A percentile compares a stretch with the other conserved stretches of the same genome.
These are phyloP conservation scores for Sugiyamaella chiloensis DNA, from an alignment of 805 yeast genomes.

Conservation along the genomic window DNA sequence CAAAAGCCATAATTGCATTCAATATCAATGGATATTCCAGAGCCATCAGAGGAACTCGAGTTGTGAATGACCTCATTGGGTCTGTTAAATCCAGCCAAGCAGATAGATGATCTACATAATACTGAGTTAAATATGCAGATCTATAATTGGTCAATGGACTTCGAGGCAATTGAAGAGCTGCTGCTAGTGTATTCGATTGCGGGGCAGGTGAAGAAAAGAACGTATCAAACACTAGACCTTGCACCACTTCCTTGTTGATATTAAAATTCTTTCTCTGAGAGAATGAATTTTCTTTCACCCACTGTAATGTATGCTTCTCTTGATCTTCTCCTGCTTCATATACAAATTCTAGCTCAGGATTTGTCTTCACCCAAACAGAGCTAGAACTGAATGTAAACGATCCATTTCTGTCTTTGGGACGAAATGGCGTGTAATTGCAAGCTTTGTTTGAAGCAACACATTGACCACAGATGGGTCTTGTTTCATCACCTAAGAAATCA, in stretches of 20 bases:
- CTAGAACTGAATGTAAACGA: background rate
- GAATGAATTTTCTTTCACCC: background rate
- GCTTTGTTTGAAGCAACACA: background rate
- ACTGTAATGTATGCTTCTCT: background rate
- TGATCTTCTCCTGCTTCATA: background rate
- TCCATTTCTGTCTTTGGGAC: background rate
- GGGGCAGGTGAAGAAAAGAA: background rate
- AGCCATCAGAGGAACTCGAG: background rate
- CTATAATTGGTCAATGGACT: constrained; percentile 1
- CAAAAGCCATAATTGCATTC: constrained; percentile 4
- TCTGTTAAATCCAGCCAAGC: constrained; percentile 1
- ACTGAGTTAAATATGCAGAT: constrained; percentile 2
- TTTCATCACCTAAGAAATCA: background rate
- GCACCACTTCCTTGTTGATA: background rate
- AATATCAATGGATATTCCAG: background rate
- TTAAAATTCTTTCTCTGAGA: background rate
- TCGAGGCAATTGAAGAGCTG: background rate
- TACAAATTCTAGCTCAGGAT: constrained; percentile 1
- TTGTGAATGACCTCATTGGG: constrained; percentile 1
- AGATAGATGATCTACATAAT: constrained; percentile 2
- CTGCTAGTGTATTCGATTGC: background rate
- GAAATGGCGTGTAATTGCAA: background rate
- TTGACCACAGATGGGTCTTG: constrained; percentile 1
- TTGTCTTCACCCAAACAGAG: background rate
- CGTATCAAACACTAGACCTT: background rate